Conservation (phyloP, 805 yeast species). For the Saccharomyces jurei region DNA sequence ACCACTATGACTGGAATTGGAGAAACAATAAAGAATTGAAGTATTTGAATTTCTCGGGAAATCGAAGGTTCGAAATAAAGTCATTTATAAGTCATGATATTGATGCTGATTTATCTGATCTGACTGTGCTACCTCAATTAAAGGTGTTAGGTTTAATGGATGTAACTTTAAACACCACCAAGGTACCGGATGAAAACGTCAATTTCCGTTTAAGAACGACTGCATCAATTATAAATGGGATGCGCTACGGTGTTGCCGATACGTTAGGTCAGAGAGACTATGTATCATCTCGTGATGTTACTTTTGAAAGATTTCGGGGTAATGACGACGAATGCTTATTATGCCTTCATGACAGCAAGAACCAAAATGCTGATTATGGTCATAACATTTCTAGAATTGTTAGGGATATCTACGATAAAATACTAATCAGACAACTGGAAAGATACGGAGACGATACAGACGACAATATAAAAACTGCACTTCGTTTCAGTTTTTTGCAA, state of each 20-base stretch:
- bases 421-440: constrained; percentile 42
- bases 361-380: constrained; percentile 41
- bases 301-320: constrained; percentile 81
- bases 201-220: constrained; percentile 85
- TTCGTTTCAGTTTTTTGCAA: constrained; percentile 71
- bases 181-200: constrained; percentile 80
- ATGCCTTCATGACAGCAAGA: constrained; percentile 80
- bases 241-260: constrained; percentile 90
- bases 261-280: constrained; percentile 58
- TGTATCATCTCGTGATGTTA: constrained; percentile 73
- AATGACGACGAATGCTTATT: constrained; percentile 72
- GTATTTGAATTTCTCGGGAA: constrained; percentile 86
- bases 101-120: constrained; percentile 44
- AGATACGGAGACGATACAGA: constrained; percentile 34
- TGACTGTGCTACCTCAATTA: constrained; percentile 66
- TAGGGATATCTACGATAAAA: constrained; percentile 62
- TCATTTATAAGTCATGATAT: constrained; percentile 42
- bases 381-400: constrained; percentile 63
- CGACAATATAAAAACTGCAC: constrained; percentile 59
- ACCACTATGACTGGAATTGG: constrained; percentile 99
- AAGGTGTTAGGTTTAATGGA: constrained; percentile 84
- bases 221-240: constrained; percentile 64
- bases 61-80: constrained; percentile 82
- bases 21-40: constrained; percentile 66
- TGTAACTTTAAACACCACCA: constrained; percentile 81